phyloP scores from a whole-genome alignment of 2,329 filamentous ascomycete genomes.

The Chrysosporium keratinophilum region DNA sequence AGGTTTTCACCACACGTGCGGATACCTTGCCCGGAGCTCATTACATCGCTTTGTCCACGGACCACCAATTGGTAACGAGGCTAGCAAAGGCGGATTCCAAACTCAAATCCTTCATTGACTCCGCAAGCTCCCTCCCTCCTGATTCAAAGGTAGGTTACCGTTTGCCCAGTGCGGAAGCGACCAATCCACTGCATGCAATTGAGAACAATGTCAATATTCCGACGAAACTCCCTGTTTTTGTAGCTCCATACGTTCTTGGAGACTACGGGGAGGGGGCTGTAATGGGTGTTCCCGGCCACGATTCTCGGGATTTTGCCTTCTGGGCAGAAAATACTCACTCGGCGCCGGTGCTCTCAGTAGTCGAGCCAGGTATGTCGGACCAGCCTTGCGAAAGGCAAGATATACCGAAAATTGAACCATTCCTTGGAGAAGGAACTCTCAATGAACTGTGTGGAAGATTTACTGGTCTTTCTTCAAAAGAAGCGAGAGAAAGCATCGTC shows the following conservation, averaged over 20 bases:
- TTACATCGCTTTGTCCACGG: slow-evolving; percentile 67
- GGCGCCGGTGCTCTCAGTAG: slow-evolving; percentile 53
- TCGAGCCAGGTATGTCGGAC: slow-evolving; percentile 38
- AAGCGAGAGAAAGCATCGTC: slow-evolving; percentile 54
- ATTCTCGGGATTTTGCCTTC: slow-evolving; percentile 66
- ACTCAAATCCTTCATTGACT: slow-evolving; percentile 57
- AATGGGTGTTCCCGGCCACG: slow-evolving; percentile 86
- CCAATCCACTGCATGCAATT: slow-evolving; percentile 54
- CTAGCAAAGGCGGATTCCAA: slow-evolving; percentile 51
- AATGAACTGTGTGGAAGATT: slow-evolving; percentile 56
- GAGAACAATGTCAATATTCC: slow-evolving; percentile 39
- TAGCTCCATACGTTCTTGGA: slow-evolving; percentile 73
- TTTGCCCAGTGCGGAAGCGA: slow-evolving; percentile 50
- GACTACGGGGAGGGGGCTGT: slow-evolving; percentile 81
- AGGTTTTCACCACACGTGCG: slow-evolving; percentile 73
- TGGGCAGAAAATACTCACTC: slow-evolving; percentile 60
- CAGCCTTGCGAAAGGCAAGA: slow-evolving; percentile 26
- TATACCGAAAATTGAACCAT: slow-evolving; percentile 35
- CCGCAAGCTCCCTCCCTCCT: slow-evolving; percentile 42
- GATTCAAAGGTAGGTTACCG: slow-evolving; percentile 56
- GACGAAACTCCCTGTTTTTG: slow-evolving; percentile 58
- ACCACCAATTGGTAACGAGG: slow-evolving; percentile 57
- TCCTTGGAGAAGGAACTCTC: slow-evolving; percentile 56
- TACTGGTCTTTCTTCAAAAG: slow-evolving; percentile 51
- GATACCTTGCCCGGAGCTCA: slow-evolving; percentile 83